Evolutionary conservation across 108 stramenopile genomes (phyloP), one percentile per base, ranked within the genome.

Genomic region (Pseudonitzschia multiseries): DNA sequence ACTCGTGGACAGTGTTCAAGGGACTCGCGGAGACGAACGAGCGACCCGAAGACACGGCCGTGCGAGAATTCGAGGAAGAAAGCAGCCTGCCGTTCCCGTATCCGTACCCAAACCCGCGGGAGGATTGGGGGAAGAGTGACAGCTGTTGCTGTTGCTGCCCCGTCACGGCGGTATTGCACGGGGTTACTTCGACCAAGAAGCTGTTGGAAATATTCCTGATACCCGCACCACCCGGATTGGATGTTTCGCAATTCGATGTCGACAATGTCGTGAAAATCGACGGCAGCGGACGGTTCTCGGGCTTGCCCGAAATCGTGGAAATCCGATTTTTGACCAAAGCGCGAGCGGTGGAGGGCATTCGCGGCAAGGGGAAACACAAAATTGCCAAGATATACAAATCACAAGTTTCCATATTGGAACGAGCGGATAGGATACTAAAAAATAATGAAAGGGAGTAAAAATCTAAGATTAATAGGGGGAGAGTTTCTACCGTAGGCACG

Each of bases 41-140:
- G 40, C 13, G 13, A 33, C 61, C 61, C 12, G 61, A 62, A 17
- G 61, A 62, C 36, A 62, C 61, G 15, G 61, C 61, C 32, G 36
- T 62, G n/a, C 14, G 61, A 20, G 61, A 62, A 62, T 62, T 62
- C 36, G 61, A 62, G 36, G 61, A 62, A 41, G 61, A 62, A 62
- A 62, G 18, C n/a, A 62, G 61, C 29, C 0, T 62, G 18, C 0
- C 12, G 8, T 62, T 62, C n/a, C 61, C 61, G n/a, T 62, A 62
- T 33, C 21, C 21, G 10, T 26, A 20, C 26, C 2, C 21, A 10
- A 57, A 57, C 57, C 5, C 0, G 0, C 8, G 36, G n/a, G 15
- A 40, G 33, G 31, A 31, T 36, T 33, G 57, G 57, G 53, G 24
- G 8, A 54, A 54, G 5, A 54, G 24, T n/a, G n/a, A n/a, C n/a